These are phyloP conservation scores for Globisporangium uncinulatum DNA, from an alignment of 352 stramenopile species.

Conservation along the genomic window DNA sequence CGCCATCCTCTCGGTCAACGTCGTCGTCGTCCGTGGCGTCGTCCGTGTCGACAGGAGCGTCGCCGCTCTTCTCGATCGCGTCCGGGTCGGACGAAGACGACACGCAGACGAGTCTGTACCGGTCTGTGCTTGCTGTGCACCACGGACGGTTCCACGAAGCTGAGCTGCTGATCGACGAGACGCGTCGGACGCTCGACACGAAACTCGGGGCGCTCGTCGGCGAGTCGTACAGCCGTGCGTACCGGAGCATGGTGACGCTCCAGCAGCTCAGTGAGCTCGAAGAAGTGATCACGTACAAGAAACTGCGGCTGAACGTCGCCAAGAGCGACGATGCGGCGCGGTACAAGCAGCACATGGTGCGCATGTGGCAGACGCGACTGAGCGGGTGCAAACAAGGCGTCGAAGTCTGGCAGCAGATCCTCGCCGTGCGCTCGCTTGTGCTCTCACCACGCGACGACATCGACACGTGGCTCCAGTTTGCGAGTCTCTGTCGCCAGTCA, in stretches of 20 bases:
- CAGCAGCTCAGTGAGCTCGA: slow-evolving; percentile 97
- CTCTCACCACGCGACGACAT: slow-evolving; percentile 84
- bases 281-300: slow-evolving; percentile 96
- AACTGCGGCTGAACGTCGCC: slow-evolving; percentile 61
- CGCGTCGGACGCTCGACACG: slow-evolving; percentile 90
- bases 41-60: neutral
- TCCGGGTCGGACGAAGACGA: slow-evolving; percentile 13
- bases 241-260: slow-evolving; percentile 95
- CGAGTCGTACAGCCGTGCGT: slow-evolving; percentile 96
- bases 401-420: slow-evolving; percentile 90
- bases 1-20: neutral
- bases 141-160: slow-evolving; percentile 91
- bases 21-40: neutral
- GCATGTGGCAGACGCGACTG: slow-evolving; percentile 84
- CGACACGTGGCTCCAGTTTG: slow-evolving; percentile 90
- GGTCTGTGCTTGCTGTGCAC: slow-evolving; percentile 93
- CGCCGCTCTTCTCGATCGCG: slow-evolving; percentile 7
- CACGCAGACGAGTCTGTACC: slow-evolving; percentile 57
- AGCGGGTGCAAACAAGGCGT: slow-evolving; percentile 89
- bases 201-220: slow-evolving; percentile 94
- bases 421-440: slow-evolving; percentile 91
- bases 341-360: slow-evolving; percentile 79
- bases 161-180: slow-evolving; percentile 90
- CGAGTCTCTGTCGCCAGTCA: slow-evolving; percentile 87
- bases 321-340: slow-evolving; percentile 69